Base-by-base conservation (phyloP, 148 eudicot genomes). In the Arbutus unedo region DNA sequence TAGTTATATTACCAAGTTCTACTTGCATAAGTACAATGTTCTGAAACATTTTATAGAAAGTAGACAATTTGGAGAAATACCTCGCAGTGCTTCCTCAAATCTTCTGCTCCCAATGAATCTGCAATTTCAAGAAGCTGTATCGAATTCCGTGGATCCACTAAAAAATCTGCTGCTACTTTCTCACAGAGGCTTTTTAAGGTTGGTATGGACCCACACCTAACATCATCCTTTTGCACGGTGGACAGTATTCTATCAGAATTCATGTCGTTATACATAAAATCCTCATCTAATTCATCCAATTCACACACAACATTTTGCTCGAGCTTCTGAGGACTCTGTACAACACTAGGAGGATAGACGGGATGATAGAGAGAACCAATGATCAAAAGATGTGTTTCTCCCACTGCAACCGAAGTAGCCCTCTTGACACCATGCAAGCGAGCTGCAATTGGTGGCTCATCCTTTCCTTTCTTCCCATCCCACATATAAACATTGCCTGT, bases 141-240 rank as follows among this genome's bases (percentile, higher is more conserved):
- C 78, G 92, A 92, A 91, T 89, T 97, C 76, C 95, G 91, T 41
- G 98, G 99, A 85, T 94, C 99, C 82, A 97, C 91, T 88, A 97
- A 76, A 85, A 73, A 88, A 76, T 94, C 88, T 47, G 94, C 94
- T 74, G 99, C 98, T 70, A 86, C 92, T 87, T 89, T 93, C 91
- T 92, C 99, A 84, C 99, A 97, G 53, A 97, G 91, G 87, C 93
- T 91, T 86, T 94, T 94, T 81, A 97, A 89, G 85, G 93, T 94
- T 10, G 99, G 97, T 53, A 85, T 87, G 60, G 64, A 71, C 82
- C 77, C 84, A 43, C 73, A 84, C n/a, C 78, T 78, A 57, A 45
- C 49, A 82, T 82, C 84, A 57, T 86, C 91, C 55, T 87, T 85
- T 83, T 81, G 75, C 71, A 76, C 14, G 18, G 83, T 38, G 54